Percentiles rank a stretch among this genome's conserved stretches.
phyloP scores from a whole-genome alignment of 192 early-diverging fungal species.

The Coemansia umbellata region DNA sequence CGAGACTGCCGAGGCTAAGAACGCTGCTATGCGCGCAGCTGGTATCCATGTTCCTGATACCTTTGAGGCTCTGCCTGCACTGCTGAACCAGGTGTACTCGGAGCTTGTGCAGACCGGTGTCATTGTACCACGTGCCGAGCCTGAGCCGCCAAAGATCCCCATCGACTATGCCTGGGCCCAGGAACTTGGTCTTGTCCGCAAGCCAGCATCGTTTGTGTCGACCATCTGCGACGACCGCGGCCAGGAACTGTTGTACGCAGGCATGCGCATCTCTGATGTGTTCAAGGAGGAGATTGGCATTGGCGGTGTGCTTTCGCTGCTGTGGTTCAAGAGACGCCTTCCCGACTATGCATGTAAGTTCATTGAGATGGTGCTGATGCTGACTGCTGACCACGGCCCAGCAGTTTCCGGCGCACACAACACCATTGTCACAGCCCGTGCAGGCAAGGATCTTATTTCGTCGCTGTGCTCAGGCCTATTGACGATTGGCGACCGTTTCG shows the following conservation, averaged over 20 bases:
- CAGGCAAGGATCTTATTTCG: conserved; percentile 96
- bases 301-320: conserved; percentile 91
- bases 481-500: conserved; percentile 97
- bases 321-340: conserved; percentile 98
- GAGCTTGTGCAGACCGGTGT: conserved; percentile 68
- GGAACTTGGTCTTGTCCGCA: conserved; percentile 96
- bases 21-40: conserved; percentile 75
- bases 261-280: conserved; percentile 97
- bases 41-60: conserved; percentile 93
- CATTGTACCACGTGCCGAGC: conserved; percentile 74
- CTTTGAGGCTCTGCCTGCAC: conserved; percentile 88
- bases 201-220: conserved; percentile 97
- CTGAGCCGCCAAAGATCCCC: conserved; percentile 95
- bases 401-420: conserved; percentile 93
- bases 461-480: conserved; percentile 91
- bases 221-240: conserved; percentile 99
- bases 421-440: conserved; percentile 90
- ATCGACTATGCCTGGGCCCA: conserved; percentile 99
- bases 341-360: conserved; percentile 94
- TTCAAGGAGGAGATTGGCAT: conserved; percentile 99
- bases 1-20: conserved; percentile 98
- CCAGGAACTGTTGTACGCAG: conserved; percentile 96
- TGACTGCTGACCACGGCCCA: conserved; percentile 98
- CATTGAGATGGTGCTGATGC: conserved; percentile 99
- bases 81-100: conserved; percentile 72